These are phyloP conservation scores for Hyparrhenia diplandra DNA, from an alignment of 176 grass and related monocot species.

Conservation along the genomic window DNA sequence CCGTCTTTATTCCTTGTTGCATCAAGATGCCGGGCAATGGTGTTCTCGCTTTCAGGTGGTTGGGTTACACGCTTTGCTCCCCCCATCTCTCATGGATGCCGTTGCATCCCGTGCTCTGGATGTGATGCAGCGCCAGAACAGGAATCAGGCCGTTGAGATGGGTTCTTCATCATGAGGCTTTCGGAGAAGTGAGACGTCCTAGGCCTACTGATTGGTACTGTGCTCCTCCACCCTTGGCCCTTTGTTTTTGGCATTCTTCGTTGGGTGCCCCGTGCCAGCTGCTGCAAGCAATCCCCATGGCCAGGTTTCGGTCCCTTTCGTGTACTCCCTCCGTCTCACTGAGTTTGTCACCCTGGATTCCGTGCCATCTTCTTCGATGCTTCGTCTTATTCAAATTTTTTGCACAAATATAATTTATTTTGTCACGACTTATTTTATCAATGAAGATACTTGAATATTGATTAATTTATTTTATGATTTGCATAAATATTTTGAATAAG, in stretches of 20 bases:
- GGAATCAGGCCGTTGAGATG: conserved; percentile 32
- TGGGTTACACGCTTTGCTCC: background rate
- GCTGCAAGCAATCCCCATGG: background rate
- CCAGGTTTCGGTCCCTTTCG: background rate
- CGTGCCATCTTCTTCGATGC: too few species aligned
- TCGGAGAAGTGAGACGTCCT: background rate
- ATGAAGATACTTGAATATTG: too few species aligned
- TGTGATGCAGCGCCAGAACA: background rate
- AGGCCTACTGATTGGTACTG: background rate
- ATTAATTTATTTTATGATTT: too few species aligned
- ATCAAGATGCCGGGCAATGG: background rate
- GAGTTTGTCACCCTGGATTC: too few species aligned
- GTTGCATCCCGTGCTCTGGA: conserved; percentile 16
- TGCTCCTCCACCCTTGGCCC: background rate
- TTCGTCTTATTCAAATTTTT: too few species aligned
- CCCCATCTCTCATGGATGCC: background rate
- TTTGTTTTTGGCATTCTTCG: background rate
- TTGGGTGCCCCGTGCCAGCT: background rate
- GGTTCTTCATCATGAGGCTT: conserved; percentile 14
- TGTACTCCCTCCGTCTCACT: too few species aligned
- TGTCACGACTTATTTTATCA: too few species aligned
- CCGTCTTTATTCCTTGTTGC: background rate
- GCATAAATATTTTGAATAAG: too few species aligned
- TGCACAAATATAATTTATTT: too few species aligned
- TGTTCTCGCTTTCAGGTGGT: conserved; percentile 24